phyloP scores from a whole-genome alignment of 192 early-diverging fungal genomes.

The Phycomyces nitens region DNA sequence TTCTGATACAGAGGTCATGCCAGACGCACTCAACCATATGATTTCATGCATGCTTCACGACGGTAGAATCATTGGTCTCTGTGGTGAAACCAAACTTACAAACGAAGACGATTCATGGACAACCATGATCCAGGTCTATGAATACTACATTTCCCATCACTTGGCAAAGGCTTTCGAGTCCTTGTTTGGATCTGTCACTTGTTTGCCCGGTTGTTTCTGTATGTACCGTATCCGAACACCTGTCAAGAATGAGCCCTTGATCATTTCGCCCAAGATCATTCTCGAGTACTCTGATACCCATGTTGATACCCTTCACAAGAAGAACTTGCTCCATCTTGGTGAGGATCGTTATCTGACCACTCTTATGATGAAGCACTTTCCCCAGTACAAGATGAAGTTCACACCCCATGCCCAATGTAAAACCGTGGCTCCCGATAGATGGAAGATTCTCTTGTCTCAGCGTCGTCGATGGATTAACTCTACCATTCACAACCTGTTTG shows the following conservation, averaged over 20 bases:
- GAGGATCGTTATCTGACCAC: slow-evolving; percentile 98
- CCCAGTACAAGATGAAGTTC: slow-evolving; percentile 90
- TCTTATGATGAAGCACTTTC: slow-evolving; percentile 96
- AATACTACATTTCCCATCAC: slow-evolving; percentile 91
- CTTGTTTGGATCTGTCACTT: slow-evolving; percentile 77
- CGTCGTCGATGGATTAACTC: slow-evolving; percentile 99
- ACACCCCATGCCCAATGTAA: slow-evolving; percentile 85
- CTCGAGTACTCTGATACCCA: slow-evolving; percentile 85
- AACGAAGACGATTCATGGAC: slow-evolving; percentile 91
- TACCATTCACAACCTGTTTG: slow-evolving; percentile 93
- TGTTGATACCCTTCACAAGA: slow-evolving; percentile 95
- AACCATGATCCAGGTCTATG: slow-evolving; percentile 96
- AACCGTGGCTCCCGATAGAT: slow-evolving; percentile 90
- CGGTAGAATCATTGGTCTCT: slow-evolving; percentile 80
- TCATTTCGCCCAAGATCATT: slow-evolving; percentile 77
- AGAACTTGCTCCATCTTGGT: slow-evolving; percentile 93
- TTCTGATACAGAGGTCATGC: slow-evolving; percentile 78
- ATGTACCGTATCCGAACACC: slow-evolving; percentile 79
- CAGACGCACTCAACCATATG: slow-evolving; percentile 84
- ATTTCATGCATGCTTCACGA: slow-evolving; percentile 81
- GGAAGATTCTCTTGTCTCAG: slow-evolving; percentile 88
- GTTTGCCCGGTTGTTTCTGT: slow-evolving; percentile 82
- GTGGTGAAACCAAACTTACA: slow-evolving; percentile 88
- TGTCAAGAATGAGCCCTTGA: slow-evolving; percentile 66
- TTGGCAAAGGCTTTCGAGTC: slow-evolving; percentile 87